These are phyloP conservation scores for Rhizoclosmatium sp. DNA, from an alignment of 192 early-diverging fungal genomes.

Conservation along the genomic window DNA sequence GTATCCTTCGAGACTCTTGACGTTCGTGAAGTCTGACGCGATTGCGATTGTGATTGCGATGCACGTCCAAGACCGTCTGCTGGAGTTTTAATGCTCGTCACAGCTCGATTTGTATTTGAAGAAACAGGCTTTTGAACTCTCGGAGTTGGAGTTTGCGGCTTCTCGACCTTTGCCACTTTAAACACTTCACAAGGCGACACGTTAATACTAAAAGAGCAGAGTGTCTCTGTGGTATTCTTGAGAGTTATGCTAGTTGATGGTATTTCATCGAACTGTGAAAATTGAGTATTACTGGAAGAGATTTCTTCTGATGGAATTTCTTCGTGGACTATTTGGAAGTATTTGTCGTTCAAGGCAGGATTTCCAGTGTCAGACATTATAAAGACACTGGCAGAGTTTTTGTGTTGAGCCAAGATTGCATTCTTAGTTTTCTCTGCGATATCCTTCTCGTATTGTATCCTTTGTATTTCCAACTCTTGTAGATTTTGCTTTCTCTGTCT, in stretches of 20 bases:
- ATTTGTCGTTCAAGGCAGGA: background rate
- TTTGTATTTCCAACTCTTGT: background rate
- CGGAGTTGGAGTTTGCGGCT: constrained; percentile 17
- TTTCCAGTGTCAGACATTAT: background rate
- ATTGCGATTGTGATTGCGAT: background rate
- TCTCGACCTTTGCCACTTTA: constrained; percentile 24
- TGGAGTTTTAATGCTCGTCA: background rate
- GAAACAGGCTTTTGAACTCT: background rate
- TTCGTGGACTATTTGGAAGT: background rate
- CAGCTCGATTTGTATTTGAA: background rate
- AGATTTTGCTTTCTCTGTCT: background rate
- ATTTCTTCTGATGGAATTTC: background rate
- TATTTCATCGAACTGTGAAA: background rate
- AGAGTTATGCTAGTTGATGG: constrained; percentile 19
- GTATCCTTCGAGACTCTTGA: background rate
- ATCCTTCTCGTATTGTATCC: background rate
- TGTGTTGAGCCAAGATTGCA: background rate
- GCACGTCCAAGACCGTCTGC: background rate
- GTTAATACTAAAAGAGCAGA: constrained; percentile 45
- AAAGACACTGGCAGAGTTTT: constrained; percentile 23
- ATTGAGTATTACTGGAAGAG: background rate
- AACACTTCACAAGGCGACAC: constrained; percentile 22
- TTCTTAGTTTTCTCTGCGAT: background rate
- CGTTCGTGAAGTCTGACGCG: background rate
- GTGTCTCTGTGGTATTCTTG: constrained; percentile 47